Evolutionary conservation across 2,329 filamentous ascomycete species (phyloP), one percentile per base, ranked within the genome.

Genomic region (Colletotrichum magnum): DNA sequence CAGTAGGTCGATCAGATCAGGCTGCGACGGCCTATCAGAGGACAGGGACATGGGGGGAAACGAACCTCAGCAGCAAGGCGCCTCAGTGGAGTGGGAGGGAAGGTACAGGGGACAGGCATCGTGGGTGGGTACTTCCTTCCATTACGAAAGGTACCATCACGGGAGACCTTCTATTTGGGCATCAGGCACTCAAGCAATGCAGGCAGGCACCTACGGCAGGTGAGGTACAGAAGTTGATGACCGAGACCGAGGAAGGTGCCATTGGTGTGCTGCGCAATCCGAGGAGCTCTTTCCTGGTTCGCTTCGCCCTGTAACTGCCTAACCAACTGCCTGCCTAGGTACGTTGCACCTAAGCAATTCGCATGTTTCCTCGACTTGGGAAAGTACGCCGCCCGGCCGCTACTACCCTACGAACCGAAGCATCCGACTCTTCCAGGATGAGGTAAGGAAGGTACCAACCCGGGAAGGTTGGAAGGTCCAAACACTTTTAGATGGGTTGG

Each of bases 21-120:
- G 58, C 50, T 61, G 32, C 9, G 36, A 53, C 24, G 48, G 36
- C 58, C 58, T 61, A 61, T 61, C 39, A 50, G 43, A 53, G 24
- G 21, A 21, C 58, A 61, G 50, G 48, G 48, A 61, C 58, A 9
- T 15, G 58, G 58, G 24, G 21, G 9, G 36, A 61, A 13, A 61
- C 48, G 26, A 36, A 43, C 41, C 41, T n/a, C 13, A 15, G 41
- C 43, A 61, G 24, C 21, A 52, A 15, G 26, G 45, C 52, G 18
- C 48, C 48, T 45, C 45, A 36, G 58, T 36, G 48, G 52, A 36
- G 48, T 53, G 41, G 4, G 41, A 43, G 13, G 41, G 41, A 16
- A 43, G 41, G 41, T 15, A 12, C 32, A 36, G 32, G 32, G 32
- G 32, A 36, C 32, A 36, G 32, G 32, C 32, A 36, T 36, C 32